Evolutionary conservation across 2,329 filamentous ascomycete species (phyloP), one percentile per base, ranked within the genome.

Genomic region (Aotearoamyces nothofagi): DNA sequence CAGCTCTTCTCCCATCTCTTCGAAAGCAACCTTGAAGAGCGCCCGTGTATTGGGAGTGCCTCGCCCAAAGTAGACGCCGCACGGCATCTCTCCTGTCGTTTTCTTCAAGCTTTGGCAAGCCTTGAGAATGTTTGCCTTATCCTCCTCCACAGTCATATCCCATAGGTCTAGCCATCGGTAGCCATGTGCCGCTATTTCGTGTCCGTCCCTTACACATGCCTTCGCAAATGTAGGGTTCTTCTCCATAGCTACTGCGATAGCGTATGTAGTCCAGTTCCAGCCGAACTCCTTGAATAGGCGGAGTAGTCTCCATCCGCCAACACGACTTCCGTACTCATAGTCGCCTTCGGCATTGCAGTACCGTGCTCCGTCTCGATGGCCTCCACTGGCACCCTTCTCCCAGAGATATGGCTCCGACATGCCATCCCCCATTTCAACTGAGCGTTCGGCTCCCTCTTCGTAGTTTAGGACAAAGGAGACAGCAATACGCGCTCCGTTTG

Each of bases 1-100:
- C 3, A 68, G 52, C 39, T 55, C 53, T 32, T 57, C 55, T 4
- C 61, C 57, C 51, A 66, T 58, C 44, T 67, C 62, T 33, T 60
- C 54, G 42, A 59, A 64, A 3, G 60, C 55, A 36, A 57, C 52
- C 15, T 55, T 54, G 3, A 66, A 52, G 22, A 64, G 45, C 3
- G 52, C 55, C 9, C 52, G 45, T 9, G 55, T 59, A 29, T 61
- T 58, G 6, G 46, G 47, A 5, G 48, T 51, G 7, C 42, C 47
- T 2, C 50, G 34, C 2, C 50, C 50, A 32, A 46, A 52, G 29
- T 52, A 53, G 10, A 44, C 46, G 1, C 50, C 50, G 3, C 41
- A 42, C 0, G 50, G 50, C 33, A 46, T 44, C 17, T 44, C 39
- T 4, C 52, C 45, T 5, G 46, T 49, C 3, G 40, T 41, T 14